phyloP scores from a whole-genome alignment of 208 protist species.

The Tetramitus jugosus region DNA sequence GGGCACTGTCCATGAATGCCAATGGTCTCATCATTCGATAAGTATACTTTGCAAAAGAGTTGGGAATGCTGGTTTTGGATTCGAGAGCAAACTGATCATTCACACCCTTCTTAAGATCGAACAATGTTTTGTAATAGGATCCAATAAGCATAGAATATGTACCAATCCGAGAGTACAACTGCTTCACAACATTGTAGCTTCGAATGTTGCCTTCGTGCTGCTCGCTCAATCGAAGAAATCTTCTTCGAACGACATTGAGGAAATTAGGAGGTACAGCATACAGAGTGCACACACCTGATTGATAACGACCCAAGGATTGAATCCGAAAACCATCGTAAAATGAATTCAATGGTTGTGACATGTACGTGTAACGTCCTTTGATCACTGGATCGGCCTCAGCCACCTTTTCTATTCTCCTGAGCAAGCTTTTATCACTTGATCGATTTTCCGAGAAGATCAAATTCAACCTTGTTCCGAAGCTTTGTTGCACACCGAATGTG shows the following conservation, averaged over 20 bases:
- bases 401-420: too few relatives aligned
- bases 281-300: background rate
- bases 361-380: too few relatives aligned
- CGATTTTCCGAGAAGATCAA: too few relatives aligned
- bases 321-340: too few relatives aligned
- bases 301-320: background rate
- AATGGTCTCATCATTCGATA: background rate
- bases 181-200: background rate
- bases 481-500: background rate
- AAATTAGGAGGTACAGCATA: conserved; percentile 9
- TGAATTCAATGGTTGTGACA: too few relatives aligned
- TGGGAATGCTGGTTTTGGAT: background rate
- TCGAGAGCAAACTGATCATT: background rate
- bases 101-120: background rate
- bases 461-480: background rate
- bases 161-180: background rate
- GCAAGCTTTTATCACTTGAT: too few relatives aligned
- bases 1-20: background rate
- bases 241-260: background rate
- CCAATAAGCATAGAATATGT: background rate
- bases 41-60: background rate
- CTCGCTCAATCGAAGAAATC: background rate
- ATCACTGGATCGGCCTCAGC: too few relatives aligned
- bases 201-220: background rate
- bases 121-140: background rate